phyloP scores from a whole-genome alignment of 2,329 filamentous ascomycete genomes.

The Penicillium brasilianum region DNA sequence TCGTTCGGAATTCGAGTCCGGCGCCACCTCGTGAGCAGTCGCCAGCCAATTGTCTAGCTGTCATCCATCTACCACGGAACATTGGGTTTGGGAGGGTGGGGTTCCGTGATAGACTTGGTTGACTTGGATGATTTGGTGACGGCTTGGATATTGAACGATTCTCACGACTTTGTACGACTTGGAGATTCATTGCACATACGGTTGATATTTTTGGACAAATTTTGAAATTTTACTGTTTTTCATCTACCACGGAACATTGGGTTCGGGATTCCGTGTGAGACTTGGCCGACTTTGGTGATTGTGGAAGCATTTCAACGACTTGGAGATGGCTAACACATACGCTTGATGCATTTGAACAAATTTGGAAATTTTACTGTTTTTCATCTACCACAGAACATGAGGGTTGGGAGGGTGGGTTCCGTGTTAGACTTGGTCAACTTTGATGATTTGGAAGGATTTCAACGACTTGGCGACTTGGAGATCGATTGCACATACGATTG shows the following conservation, averaged over 20 bases:
- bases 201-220: not conserved
- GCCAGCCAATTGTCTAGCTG: not conserved
- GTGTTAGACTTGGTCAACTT: not conserved
- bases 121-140: not conserved
- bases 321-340: too few relatives aligned
- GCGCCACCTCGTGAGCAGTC: not conserved
- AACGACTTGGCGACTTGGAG: not conserved
- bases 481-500: too few relatives aligned
- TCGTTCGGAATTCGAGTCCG: slow-evolving; percentile 22
- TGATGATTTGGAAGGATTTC: not conserved
- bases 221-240: too few relatives aligned
- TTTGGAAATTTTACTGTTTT: too few relatives aligned
- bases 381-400: not conserved
- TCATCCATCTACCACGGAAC: not conserved
- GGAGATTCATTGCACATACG: not conserved
- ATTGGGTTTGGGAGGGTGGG: not conserved
- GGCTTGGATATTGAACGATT: not conserved
- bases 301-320: too few relatives aligned
- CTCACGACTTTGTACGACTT: not conserved
- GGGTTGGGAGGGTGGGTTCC: not conserved
- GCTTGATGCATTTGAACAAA: too few relatives aligned
- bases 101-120: not conserved
- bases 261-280: too few relatives aligned
- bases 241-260: too few relatives aligned
- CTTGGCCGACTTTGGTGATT: too few relatives aligned